Conservation (phyloP, 108 stramenopile species). For the Cyclotella sp. region DNA sequence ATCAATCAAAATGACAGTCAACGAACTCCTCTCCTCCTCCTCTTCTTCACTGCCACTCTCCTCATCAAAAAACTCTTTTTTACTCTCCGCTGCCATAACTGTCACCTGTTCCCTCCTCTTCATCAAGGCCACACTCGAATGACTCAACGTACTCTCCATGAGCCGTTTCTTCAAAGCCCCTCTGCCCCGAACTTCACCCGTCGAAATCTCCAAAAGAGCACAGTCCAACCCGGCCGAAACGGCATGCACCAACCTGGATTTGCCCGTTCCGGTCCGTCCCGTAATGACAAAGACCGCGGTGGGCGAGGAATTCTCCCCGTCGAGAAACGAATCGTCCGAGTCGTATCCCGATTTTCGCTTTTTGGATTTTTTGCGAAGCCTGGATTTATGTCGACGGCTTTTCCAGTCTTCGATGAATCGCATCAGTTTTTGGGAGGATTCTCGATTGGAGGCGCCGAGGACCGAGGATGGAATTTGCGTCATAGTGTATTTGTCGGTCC, state of each 20-base stretch:
- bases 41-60: constrained; percentile 50
- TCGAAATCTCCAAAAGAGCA: constrained; percentile 80
- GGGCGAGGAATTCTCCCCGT: constrained; percentile 1
- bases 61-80: constrained; percentile 17
- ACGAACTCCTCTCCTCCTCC: constrained; percentile 35
- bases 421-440: constrained; percentile 38
- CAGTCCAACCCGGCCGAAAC: constrained; percentile 67
- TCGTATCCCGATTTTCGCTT: constrained; percentile 50
- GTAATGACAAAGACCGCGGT: constrained; percentile 58
- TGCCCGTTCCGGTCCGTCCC: constrained; percentile 72
- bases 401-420: constrained; percentile 74
- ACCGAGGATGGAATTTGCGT: constrained; percentile 47
- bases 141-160: constrained; percentile 82
- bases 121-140: constrained; percentile 64
- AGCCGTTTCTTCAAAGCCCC: constrained; percentile 64
- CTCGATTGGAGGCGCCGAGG: constrained; percentile 45
- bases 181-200: constrained; percentile 61
- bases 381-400: constrained; percentile 55
- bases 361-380: constrained; percentile 49
- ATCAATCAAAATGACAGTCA: constrained; percentile 82
- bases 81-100: constrained; percentile 6
- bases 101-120: constrained; percentile 21
- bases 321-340: constrained; percentile 54
- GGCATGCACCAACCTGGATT: constrained; percentile 74
- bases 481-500: constrained; percentile 58